Evolutionary conservation across 2,329 filamentous ascomycete species (phyloP).

Genomic region (Talaromyces sp.): DNA sequence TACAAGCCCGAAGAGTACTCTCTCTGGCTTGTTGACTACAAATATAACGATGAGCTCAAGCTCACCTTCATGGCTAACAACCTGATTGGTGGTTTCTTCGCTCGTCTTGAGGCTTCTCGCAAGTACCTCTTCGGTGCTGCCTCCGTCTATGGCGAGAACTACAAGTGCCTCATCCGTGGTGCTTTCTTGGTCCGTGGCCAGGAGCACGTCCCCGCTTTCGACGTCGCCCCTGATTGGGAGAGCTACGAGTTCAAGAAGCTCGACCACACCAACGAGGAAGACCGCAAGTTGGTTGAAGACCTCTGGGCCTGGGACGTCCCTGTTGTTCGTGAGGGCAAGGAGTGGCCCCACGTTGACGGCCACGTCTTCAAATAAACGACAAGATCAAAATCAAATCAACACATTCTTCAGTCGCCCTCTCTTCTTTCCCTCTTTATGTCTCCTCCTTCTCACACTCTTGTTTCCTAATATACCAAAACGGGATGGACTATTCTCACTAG

Average conservation of each 20-base stretch:
- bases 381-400: background rate
- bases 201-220: constrained; percentile 80
- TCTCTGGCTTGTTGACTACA: constrained; percentile 91
- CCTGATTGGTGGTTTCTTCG: constrained; percentile 95
- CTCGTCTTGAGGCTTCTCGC: constrained; percentile 92
- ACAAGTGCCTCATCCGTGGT: constrained; percentile 87
- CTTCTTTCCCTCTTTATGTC: constrained; percentile 4
- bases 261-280: constrained; percentile 79
- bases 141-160: constrained; percentile 84
- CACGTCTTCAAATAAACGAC: constrained; percentile 96
- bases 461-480: constrained; percentile 17
- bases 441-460: background rate
- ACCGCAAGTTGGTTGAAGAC: constrained; percentile 80
- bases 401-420: constrained; percentile 7
- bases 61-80: constrained; percentile 99
- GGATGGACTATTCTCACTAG: background rate
- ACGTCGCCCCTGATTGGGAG: constrained; percentile 96
- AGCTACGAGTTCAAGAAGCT: constrained; percentile 97
- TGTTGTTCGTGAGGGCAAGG: constrained; percentile 77
- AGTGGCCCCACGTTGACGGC: constrained; percentile 81
- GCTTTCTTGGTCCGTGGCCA: constrained; percentile 94
- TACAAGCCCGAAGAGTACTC: constrained; percentile 93
- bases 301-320: constrained; percentile 93
- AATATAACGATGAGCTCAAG: constrained; percentile 98
- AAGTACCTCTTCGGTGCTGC: constrained; percentile 95